These are phyloP conservation scores for Bauhinia variegata DNA, from an alignment of 306 rosid genomes.

Conservation along the genomic window DNA sequence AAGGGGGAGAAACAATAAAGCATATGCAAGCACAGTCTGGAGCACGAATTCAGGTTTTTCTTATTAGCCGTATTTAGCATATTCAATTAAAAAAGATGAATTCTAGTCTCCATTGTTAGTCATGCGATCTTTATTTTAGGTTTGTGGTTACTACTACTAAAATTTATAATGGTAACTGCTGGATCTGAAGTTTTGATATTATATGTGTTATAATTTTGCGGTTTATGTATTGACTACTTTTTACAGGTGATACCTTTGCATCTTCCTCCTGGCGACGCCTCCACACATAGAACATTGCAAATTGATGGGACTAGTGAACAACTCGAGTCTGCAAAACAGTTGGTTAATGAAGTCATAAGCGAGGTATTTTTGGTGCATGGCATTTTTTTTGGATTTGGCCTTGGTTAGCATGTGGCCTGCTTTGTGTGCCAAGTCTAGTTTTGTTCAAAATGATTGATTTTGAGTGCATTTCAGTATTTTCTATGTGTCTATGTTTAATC, in stretches of 20 bases:
- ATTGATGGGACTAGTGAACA: slow-evolving; percentile 90
- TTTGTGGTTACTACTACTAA: neutral
- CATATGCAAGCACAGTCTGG: slow-evolving; percentile 88
- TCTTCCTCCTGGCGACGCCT: slow-evolving; percentile 96
- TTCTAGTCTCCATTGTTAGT: neutral
- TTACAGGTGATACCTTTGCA: slow-evolving; percentile 93
- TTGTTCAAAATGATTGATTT: neutral
- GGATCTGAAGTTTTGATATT: neutral
- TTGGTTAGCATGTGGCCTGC: slow-evolving; percentile 33
- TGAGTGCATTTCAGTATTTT: slow-evolving; percentile 7
- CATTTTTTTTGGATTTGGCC: slow-evolving; percentile 38
- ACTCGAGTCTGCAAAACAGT: slow-evolving; percentile 82
- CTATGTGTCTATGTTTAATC: slow-evolving; percentile 13
- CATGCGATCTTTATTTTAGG: neutral
- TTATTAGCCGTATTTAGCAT: neutral
- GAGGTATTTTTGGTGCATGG: slow-evolving; percentile 67
- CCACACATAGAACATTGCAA: slow-evolving; percentile 80
- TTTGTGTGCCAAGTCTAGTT: slow-evolving; percentile 25
- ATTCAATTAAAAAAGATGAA: neutral
- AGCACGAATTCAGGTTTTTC: slow-evolving; percentile 88
- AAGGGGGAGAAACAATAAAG: slow-evolving; percentile 96
- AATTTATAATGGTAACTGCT: neutral
- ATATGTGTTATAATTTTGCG: neutral
- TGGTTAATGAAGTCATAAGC: slow-evolving; percentile 81
- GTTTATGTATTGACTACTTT: neutral